Percentiles rank a stretch among this genome's conserved stretches.
These are phyloP conservation scores for Quercus variabilis DNA, from an alignment of 306 rosid species.

Conservation along the genomic window DNA sequence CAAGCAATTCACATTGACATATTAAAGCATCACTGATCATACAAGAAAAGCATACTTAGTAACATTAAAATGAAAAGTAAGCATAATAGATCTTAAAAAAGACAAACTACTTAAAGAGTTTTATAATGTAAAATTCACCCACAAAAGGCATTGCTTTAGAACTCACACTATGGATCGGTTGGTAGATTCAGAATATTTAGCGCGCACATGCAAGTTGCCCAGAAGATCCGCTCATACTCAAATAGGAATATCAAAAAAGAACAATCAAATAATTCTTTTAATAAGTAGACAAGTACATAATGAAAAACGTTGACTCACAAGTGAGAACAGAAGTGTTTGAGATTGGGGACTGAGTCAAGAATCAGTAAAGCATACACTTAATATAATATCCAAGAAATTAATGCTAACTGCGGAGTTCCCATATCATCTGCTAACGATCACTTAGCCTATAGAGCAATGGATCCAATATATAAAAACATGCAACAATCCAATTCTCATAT, in stretches of 20 bases:
- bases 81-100: background rate
- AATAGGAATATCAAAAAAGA: background rate
- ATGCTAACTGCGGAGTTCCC: background rate
- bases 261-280: background rate
- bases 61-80: background rate
- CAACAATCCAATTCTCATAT: background rate
- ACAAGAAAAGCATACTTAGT: background rate
- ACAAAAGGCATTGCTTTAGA: background rate
- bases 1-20: background rate
- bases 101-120: background rate
- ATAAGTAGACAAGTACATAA: background rate
- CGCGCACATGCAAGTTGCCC: background rate
- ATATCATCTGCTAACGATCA: background rate
- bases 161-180: background rate
- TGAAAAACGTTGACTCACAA: background rate
- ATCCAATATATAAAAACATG: background rate
- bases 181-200: background rate
- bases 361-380: background rate
- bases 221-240: background rate
- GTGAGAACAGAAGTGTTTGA: background rate
- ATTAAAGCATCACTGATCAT: background rate
- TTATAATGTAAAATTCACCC: background rate
- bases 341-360: background rate
- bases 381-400: background rate
- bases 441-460: background rate